phyloP scores from a whole-genome alignment of 169 alveolate species.

The Besnoitia besnoiti region DNA sequence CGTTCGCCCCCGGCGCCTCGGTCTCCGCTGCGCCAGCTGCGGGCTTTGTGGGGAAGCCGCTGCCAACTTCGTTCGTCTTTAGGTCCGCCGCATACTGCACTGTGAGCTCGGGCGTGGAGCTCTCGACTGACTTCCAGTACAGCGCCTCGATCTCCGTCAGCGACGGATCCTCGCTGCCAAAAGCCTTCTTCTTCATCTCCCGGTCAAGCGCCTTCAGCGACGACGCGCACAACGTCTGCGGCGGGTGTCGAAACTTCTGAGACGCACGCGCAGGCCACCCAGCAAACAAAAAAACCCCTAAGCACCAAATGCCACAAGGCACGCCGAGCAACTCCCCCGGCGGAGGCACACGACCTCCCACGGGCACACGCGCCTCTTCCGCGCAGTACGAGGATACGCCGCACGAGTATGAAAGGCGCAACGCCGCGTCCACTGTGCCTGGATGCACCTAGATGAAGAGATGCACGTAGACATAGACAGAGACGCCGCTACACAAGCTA shows the following conservation, averaged over 20 bases:
- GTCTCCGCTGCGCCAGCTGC: background rate
- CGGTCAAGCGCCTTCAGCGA: slow-evolving; percentile 38
- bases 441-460: too few species aligned
- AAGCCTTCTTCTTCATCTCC: slow-evolving; percentile 3
- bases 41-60: slow-evolving; percentile 55
- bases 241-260: slow-evolving; percentile 64
- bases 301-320: background rate
- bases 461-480: too few species aligned
- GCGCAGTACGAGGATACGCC: too few species aligned
- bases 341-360: too few species aligned
- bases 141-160: slow-evolving; percentile 51
- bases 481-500: too few species aligned
- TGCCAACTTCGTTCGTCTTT: slow-evolving; percentile 55
- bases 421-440: too few species aligned
- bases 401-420: too few species aligned
- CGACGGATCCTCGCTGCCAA: slow-evolving; percentile 40
- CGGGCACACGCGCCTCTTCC: too few species aligned
- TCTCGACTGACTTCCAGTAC: slow-evolving; percentile 67
- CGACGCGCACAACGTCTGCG: slow-evolving; percentile 33
- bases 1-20: background rate
- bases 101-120: slow-evolving; percentile 62
- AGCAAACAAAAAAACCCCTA: background rate
- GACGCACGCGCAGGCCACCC: background rate
- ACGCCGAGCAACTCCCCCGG: background rate
- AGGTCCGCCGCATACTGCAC: slow-evolving; percentile 75